Percentiles rank a stretch among this genome's conserved stretches.
These are phyloP conservation scores for Sugiyamaella americana DNA, from an alignment of 805 yeast species.

Conservation along the genomic window DNA sequence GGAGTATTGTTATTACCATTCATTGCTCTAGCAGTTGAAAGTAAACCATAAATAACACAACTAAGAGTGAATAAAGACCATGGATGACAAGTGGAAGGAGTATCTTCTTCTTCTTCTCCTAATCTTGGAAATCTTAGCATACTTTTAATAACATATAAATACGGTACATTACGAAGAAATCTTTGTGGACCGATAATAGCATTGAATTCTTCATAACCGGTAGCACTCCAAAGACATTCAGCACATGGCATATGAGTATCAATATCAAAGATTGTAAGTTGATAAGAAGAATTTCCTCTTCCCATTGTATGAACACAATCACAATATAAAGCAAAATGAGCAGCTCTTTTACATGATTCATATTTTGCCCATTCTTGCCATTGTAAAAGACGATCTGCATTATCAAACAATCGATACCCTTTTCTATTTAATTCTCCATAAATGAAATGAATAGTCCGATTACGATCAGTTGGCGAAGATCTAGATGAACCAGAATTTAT, in stretches of 20 bases:
- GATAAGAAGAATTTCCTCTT: conserved; percentile 4
- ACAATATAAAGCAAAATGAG: conserved; percentile 25
- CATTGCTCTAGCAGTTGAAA: conserved; percentile 23
- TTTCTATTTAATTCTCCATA: conserved; percentile 23
- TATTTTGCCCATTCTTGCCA: conserved; percentile 45
- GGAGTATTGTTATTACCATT: conserved; percentile 5
- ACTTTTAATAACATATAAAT: conserved; percentile 27
- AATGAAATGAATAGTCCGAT: conserved; percentile 16
- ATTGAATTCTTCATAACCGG: conserved; percentile 23
- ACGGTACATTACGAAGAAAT: conserved; percentile 25
- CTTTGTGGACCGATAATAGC: conserved; percentile 23
- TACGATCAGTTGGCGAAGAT: not conserved
- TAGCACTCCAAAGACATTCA: conserved; percentile 28
- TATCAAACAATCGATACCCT: conserved; percentile 25
- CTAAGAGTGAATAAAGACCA: conserved; percentile 23
- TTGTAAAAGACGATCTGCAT: conserved; percentile 26
- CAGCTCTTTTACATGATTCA: conserved; percentile 38
- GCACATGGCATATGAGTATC: conserved; percentile 29
- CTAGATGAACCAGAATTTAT: not conserved
- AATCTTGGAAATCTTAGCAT: conserved; percentile 29
- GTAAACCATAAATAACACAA: conserved; percentile 26
- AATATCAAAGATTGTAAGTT: conserved; percentile 26
- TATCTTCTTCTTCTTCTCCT: conserved; percentile 10
- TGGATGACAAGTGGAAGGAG: conserved; percentile 4
- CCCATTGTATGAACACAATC: conserved; percentile 22